Base-by-base conservation (phyloP, 164 flowering plant genomes). In the Stephania cephalantha region DNA sequence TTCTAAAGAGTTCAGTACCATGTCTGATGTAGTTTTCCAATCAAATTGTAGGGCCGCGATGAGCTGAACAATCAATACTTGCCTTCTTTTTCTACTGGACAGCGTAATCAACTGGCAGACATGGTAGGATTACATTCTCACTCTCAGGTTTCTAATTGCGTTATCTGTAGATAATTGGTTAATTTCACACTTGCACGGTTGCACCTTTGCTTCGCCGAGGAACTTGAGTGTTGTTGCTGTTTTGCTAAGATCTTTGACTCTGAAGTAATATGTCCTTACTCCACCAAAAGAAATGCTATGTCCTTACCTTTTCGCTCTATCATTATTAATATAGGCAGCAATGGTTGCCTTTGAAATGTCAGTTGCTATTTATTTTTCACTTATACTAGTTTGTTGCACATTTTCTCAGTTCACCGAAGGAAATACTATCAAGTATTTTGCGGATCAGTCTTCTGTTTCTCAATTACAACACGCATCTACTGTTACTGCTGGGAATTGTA, bases 401-500 rank as follows among this genome's bases (percentile, higher is more conserved):
- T 79, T 46, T 72, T 44, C 73, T 44, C 80, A 76, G 29, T 77
- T 79, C 52, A 53, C 15, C 42, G 80, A 79, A 74, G 78, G 73
- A 66, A 81, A 75, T 63, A 17, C 77, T 5, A 15, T 18, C 42
- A 63, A 66, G 64, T 79, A 77, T 22, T 77, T 20, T 46, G 45
- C 76, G 46, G 68, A 71, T 68, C 82, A 75, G 48, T 25, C 74
- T 72, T 50, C 78, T 22, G 63, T 71, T 61, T 77, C 82, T 76
- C 80, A 68, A 53, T 71, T 78, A 46, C 83, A 63, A 22, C 63
- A 77, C 31, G 55, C 55, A 11, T 52, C 77, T 18, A 30, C 78
- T 70, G 70, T 77, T 66, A 61, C 74, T 30, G 77, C 68, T 75
- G 81, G 78, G 45, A 80, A 73, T 67, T 78, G 80, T 69, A 79